Base-by-base conservation (phyloP, 257 asterid genomes). In the Solanum sejunctum region DNA sequence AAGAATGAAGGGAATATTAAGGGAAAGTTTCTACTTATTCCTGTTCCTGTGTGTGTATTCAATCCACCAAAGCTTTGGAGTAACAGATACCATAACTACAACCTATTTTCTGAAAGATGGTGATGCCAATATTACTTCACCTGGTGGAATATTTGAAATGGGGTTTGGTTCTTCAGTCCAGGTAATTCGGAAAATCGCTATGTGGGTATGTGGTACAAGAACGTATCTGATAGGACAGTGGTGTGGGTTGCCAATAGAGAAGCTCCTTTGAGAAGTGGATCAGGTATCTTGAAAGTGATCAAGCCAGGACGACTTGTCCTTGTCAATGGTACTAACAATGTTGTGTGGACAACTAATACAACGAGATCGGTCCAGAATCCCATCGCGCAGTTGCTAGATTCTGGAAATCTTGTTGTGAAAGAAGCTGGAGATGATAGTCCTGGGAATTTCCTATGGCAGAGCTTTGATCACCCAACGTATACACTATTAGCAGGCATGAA, bases 321-420 rank as follows among this genome's bases (percentile, higher is more conserved):
- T 84, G 21, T 75, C 2, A 67, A 84, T 84, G 84, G 77, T 13
- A 56, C 71, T 39, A 60, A 80, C 55, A 52, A 36, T 45, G 69
- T 72, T 39, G 28, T 85, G 26, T 88, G 90, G 90, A 79, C 90
- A 67, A 58, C 88, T 47, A 85, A 85, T 21, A 54, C 86, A 4
- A 63, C 88, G 12, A 66, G 8, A 64, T 47, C 39, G 9, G 86
- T 32, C 43, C 52, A 17, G 12, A 75, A 17, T 39, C 84, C 88
- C 15, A 60, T 87, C 3, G 81, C 54, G 1, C 85, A 67, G 56
- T 77, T 87, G 26, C 83, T 84, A 9, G 84, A 87, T 72, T 70
- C 89, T 12, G 92, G 92, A 61, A 90, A 88, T 21, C 88, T 90
- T 71, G 89, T 90, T 20, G 75, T 88, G 4, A 56, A 58, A 82